These are phyloP conservation scores for Aspergillus sclerotiicarbonarius DNA, from an alignment of 495 filamentous ascomycete genomes.

Conservation along the genomic window DNA sequence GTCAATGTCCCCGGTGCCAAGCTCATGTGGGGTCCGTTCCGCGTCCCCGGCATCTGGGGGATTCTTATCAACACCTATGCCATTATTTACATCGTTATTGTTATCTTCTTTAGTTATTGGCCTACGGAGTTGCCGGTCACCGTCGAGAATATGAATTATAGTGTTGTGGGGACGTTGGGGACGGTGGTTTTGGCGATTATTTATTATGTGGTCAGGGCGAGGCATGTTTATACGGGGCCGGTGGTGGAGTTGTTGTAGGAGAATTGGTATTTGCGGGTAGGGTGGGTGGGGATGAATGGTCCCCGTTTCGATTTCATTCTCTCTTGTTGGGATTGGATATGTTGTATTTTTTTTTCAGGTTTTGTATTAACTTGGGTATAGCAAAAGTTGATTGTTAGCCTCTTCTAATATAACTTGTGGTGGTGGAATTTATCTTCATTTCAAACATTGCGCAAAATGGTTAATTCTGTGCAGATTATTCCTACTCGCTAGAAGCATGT, in stretches of 20 bases:
- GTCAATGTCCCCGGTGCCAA: conserved; percentile 30
- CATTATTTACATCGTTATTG: conserved; percentile 44
- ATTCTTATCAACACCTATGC: conserved; percentile 31
- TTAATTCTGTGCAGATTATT: no score
- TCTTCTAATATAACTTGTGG: no score
- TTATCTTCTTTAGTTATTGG: conserved; percentile 53
- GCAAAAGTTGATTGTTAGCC: no score
- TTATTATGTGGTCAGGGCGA: conserved; percentile 46
- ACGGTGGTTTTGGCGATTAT: conserved; percentile 42
- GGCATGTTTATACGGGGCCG: conserved; percentile 44
- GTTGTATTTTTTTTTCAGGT: no score
- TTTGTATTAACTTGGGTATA: no score
- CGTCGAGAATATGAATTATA: conserved; percentile 45
- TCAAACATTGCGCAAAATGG: no score
- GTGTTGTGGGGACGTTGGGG: conserved; percentile 39
- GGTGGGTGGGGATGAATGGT: no score
- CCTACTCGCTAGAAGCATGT: no score
- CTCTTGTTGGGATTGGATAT: no score
- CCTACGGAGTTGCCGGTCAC: conserved; percentile 34
- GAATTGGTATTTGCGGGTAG: no score
- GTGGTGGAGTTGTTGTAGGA: conserved; percentile 31
- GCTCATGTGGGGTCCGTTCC: conserved; percentile 43
- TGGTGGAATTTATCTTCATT: no score
- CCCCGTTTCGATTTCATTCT: no score
- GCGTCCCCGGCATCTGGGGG: conserved; percentile 29